Evolutionary conservation across 2,329 filamentous ascomycete genomes (phyloP).

Genomic region (Hymenoscyphus fructigenus): DNA sequence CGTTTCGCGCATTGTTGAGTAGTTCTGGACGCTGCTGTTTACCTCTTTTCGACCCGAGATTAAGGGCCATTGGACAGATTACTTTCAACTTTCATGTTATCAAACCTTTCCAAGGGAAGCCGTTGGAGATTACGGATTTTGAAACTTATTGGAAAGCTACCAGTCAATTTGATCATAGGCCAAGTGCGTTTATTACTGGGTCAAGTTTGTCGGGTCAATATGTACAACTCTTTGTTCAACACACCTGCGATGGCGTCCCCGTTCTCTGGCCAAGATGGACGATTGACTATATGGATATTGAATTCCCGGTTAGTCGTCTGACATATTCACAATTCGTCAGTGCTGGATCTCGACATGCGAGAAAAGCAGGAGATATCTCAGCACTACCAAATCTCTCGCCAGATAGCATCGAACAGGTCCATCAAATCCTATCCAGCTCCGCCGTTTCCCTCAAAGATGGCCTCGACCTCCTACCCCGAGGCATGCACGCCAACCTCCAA

Average conservation of each 20-base stretch:
- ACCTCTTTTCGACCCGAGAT: constrained; percentile 86
- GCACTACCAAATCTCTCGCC: constrained; percentile 47
- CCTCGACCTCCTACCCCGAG: constrained; percentile 69
- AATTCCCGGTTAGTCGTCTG: constrained; percentile 78
- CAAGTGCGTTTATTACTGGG: constrained; percentile 85
- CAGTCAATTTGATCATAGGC: constrained; percentile 83
- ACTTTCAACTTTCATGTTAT: constrained; percentile 95
- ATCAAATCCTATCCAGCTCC: constrained; percentile 70
- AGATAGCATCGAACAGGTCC: constrained; percentile 62
- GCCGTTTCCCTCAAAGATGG: constrained; percentile 80
- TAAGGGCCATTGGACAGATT: constrained; percentile 90
- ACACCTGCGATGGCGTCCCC: constrained; percentile 83
- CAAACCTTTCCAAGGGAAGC: constrained; percentile 89
- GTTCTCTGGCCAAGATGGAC: constrained; percentile 88
- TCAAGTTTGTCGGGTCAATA: constrained; percentile 97
- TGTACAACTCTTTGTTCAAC: constrained; percentile 84
- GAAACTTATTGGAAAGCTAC: constrained; percentile 99
- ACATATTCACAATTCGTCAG: constrained; percentile 69
- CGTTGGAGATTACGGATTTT: constrained; percentile 95
- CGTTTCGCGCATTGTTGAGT: constrained; percentile 73
- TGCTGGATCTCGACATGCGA: constrained; percentile 35
- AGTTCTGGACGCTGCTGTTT: constrained; percentile 80
- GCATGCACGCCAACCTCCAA: constrained; percentile 89
- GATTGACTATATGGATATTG: constrained; percentile 70
- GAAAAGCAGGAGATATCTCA: constrained; percentile 41